Evolutionary conservation across 2,329 filamentous ascomycete species (phyloP), one percentile per base, ranked within the genome.

Genomic region (Grosmannia clavigera): DNA sequence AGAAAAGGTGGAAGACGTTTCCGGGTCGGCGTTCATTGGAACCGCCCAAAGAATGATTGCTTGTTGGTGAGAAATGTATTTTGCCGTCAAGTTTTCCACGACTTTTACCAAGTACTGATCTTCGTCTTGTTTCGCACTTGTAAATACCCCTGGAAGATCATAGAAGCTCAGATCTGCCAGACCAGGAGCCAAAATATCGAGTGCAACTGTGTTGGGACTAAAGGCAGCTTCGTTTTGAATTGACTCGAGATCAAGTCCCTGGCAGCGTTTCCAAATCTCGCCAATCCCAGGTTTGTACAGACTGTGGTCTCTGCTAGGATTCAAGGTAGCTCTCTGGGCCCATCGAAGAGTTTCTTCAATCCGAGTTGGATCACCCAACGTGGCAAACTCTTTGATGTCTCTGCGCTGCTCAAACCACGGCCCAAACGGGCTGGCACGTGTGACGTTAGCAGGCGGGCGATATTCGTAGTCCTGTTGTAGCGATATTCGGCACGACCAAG

Each of bases 91-190:
- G 22, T 87, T 87, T 57, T 84, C 78, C 0, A 95, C 87, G 0
- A 94, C 82, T 0, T 79, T 75, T 14, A 92, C 86, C 0, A 92
- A 74, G 60, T 88, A 88, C 11, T 81, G 76, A 19, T 92, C 84
- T 3, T 81, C 76, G 9, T 80, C 80, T 9, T 83, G 77, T 2
- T 83, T 81, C 0, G 85, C 80, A 9, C 86, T 86, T 25, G 84
- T 83, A 63, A 95, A 92, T 0, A 95, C 83, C 0, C 91, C 91
- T 0, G 91, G 91, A 0, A 96, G 77, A 62, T 96, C 91, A 62
- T 89, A 92, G 66, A 96, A 95, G 0, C 86, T 90, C 0, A 96
- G 70, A 6, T 89, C 84, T 0, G 89, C 86, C 0, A 92, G 78
- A 0, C 77, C 78, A 0, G 87, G 87, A 0, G 86, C 87, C 0